A percentile compares a stretch with the other conserved stretches of the same genome.
phyloP scores from a whole-genome alignment of 805 yeast species.

The Torulaspora delbrueckii region DNA sequence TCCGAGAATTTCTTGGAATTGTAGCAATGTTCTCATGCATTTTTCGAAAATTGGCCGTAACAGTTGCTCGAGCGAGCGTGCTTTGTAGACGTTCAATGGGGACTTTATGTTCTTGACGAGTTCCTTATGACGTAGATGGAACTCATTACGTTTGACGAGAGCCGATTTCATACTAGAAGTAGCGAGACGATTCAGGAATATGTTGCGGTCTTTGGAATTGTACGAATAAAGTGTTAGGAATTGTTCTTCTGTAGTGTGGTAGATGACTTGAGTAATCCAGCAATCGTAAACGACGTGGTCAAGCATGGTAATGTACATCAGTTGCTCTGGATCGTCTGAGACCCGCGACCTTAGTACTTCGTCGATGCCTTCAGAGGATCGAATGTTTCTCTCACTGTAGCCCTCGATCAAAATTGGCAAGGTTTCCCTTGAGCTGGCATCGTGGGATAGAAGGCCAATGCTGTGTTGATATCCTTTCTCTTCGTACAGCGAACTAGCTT shows the following conservation, averaged over 20 bases:
- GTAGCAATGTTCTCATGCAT: conserved; percentile 23
- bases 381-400: conserved; percentile 33
- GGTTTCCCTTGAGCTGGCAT: conserved; percentile 45
- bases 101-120: conserved; percentile 18
- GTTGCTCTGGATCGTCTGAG: conserved; percentile 30
- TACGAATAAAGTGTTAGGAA: conserved; percentile 26
- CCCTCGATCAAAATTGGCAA: conserved; percentile 57
- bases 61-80: conserved; percentile 3
- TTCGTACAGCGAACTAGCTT: conserved; percentile 1
- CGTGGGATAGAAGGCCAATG: conserved; percentile 44
- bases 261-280: conserved; percentile 39
- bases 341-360: conserved; percentile 37
- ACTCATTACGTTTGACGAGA: conserved; percentile 34
- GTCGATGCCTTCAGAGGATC: conserved; percentile 37
- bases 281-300: conserved; percentile 49
- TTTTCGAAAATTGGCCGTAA: conserved; percentile 17
- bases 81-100: conserved; percentile 3
- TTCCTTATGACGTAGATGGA: conserved; percentile 37
- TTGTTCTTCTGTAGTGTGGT: conserved; percentile 16
- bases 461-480: conserved; percentile 27
- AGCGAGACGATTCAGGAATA: conserved; percentile 11
- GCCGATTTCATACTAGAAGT: conserved; percentile 15
- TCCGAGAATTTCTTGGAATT: conserved; percentile 22
- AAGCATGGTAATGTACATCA: conserved; percentile 38
- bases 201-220: neutral